Percentiles rank a stretch among this genome's conserved stretches.
phyloP scores from a whole-genome alignment of 805 yeast genomes.

The Blastobotrys parvus region DNA sequence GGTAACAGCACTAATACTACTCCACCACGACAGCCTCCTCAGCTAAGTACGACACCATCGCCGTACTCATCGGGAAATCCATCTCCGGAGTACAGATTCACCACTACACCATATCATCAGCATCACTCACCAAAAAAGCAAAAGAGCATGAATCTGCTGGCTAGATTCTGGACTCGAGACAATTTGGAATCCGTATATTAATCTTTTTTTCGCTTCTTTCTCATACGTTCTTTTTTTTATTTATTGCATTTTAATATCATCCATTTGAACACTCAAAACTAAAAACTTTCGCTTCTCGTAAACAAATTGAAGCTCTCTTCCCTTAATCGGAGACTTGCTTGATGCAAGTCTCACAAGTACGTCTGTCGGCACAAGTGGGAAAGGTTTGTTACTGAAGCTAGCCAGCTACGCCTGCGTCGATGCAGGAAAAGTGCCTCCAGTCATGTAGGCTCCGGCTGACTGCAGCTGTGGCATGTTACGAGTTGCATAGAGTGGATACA shows the following conservation, averaged over 20 bases:
- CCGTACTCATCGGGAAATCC: slow-evolving; percentile 6
- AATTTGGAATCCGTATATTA: slow-evolving; percentile 4
- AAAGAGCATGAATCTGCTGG: slow-evolving; percentile 2
- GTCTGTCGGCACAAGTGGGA: too few relatives aligned
- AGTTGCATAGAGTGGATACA: too few relatives aligned
- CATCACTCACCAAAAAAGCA: slow-evolving; percentile 4
- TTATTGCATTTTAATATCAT: neutral
- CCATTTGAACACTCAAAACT: too few relatives aligned
- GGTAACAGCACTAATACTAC: neutral
- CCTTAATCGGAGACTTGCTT: too few relatives aligned
- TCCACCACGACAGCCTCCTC: slow-evolving; percentile 3
- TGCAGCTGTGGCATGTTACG: too few relatives aligned
- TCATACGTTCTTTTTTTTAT: neutral
- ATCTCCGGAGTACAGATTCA: slow-evolving; percentile 5
- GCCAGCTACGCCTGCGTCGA: too few relatives aligned
- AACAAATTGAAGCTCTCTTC: too few relatives aligned
- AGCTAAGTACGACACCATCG: slow-evolving; percentile 6
- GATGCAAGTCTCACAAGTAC: too few relatives aligned
- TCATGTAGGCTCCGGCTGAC: too few relatives aligned
- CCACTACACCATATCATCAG: neutral
- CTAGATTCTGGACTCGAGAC: slow-evolving; percentile 5
- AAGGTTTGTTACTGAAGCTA: too few relatives aligned
- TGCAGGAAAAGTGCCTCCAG: too few relatives aligned
- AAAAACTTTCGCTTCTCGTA: too few relatives aligned
- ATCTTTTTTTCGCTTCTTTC: neutral